Base-by-base conservation (phyloP, 208 protist species). In the Leishmania tropica region DNA sequence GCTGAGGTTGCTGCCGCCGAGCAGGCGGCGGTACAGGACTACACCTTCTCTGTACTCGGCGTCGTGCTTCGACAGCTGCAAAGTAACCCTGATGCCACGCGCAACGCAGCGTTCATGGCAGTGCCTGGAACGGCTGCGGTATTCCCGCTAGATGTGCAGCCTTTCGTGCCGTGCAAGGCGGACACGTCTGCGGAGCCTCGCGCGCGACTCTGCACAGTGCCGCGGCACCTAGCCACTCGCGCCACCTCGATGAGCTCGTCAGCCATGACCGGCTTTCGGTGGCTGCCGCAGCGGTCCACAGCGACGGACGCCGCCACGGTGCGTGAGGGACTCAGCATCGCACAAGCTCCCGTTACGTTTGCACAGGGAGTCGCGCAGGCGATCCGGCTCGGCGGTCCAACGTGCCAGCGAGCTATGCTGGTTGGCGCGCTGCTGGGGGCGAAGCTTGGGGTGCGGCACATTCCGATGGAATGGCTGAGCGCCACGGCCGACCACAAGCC, bases 391-490 rank as follows among this genome's bases (percentile, higher is more conserved):
- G 94, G 94, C 0, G 85, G 84, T 7, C 70, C 70, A 17, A 84
- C 80, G 0, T 91, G 87, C 62, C 93, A 96, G 76, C 86, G 95
- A 17, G 90, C 91, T 62, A 89, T 95, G 83, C 88, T 98, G n/a
- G 92, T 94, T 8, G 95, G 95, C 19, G 95, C 90, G 40, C 42
- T 98, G 76, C 83, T 98, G 10, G 95, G 95, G 6, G 91, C 91
- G 2, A 83, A 86, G 48, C 81, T 93, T 17, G 95, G 95, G 0
- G 90, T 90, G 40, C 92, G 95, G 8, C 72, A 84, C 37, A 88
- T 98, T 37, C 92, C 95, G 35, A 65, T 83, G 40, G 81, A 81
- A 48, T 98, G 95, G 93, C 67, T 98, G 28, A 96, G 85, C 76
- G 92, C 95, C 31, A 96, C 92, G 28, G 78, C 77, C 6, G 91